phyloP scores from a whole-genome alignment of 1,284 basidiomycete species.

The Naganishia sp. region DNA sequence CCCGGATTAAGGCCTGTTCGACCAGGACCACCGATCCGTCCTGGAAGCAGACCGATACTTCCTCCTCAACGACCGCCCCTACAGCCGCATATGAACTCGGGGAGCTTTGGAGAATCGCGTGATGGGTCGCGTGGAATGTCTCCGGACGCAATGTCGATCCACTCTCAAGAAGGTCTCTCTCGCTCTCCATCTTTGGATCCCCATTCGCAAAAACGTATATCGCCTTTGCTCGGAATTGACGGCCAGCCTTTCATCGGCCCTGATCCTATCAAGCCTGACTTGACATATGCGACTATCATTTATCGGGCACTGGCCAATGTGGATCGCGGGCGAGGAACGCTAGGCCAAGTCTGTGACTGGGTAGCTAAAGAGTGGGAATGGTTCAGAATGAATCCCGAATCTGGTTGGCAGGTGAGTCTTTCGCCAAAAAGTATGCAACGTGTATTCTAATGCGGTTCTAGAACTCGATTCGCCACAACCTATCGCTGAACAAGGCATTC shows the following conservation, averaged over 20 bases:
- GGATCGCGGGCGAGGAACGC: slow-evolving; percentile 72
- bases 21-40: slow-evolving; percentile 8
- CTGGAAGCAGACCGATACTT: neutral
- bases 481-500: slow-evolving; percentile 84
- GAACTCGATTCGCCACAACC: slow-evolving; percentile 88
- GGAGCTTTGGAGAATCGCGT: slow-evolving; percentile 1
- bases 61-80: slow-evolving; percentile 14
- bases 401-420: slow-evolving; percentile 77
- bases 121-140: slow-evolving; percentile 11
- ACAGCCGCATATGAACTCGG: slow-evolving; percentile 24
- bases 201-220: slow-evolving; percentile 50
- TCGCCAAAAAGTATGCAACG: too few relatives aligned
- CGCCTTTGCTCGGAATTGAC: slow-evolving; percentile 51
- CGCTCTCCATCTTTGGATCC: slow-evolving; percentile 46
- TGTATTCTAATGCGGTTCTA: slow-evolving; percentile 45
- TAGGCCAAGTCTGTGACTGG: slow-evolving; percentile 91
- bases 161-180: slow-evolving; percentile 8
- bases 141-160: slow-evolving; percentile 8
- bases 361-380: slow-evolving; percentile 84
- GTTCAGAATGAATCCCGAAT: slow-evolving; percentile 76
- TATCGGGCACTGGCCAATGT: slow-evolving; percentile 49
- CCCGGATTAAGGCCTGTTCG: slow-evolving; percentile 19
- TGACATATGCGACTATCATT: slow-evolving; percentile 54
- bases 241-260: slow-evolving; percentile 53
- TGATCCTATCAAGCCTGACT: slow-evolving; percentile 50